Evolutionary conservation across 306 rosid genomes (phyloP).

Genomic region (Leucaena leucocephala): DNA sequence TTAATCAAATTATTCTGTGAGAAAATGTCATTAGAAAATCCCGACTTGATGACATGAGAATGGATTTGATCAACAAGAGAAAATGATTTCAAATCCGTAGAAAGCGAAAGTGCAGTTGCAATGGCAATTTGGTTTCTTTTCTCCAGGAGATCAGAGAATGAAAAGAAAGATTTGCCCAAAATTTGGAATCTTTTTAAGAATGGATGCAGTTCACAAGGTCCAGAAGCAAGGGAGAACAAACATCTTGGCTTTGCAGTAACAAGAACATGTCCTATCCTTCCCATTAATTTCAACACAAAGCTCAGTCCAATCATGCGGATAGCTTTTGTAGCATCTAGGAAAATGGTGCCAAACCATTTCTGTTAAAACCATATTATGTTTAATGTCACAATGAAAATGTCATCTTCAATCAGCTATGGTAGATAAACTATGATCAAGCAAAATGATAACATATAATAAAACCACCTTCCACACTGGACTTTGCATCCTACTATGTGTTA

Average conservation of each 20-base stretch:
- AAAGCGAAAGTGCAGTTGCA: constrained; percentile 48
- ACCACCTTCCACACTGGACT: not conserved
- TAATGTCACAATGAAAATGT: not conserved
- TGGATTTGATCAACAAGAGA: constrained; percentile 51
- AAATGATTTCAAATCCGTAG: constrained; percentile 42
- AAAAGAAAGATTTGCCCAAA: constrained; percentile 23
- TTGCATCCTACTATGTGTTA: not conserved
- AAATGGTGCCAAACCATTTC: constrained; percentile 3
- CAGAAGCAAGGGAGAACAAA: not conserved
- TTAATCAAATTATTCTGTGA: constrained; percentile 53
- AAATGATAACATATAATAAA: not conserved
- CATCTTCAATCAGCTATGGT: not conserved
- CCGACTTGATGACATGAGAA: constrained; percentile 46
- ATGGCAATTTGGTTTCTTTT: constrained; percentile 41
- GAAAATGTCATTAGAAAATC: constrained; percentile 43
- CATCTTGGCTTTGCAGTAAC: not conserved
- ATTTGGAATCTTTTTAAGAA: constrained; percentile 4
- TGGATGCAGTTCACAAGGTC: constrained; percentile 16
- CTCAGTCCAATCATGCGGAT: not conserved
- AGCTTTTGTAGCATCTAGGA: constrained; percentile 3
- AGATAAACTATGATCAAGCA: not conserved
- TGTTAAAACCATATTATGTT: not conserved
- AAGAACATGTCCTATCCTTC: constrained; percentile 4
- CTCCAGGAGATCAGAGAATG: constrained; percentile 24
- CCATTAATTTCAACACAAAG: constrained; percentile 16